Evolutionary conservation across 805 yeast genomes (phyloP).

Genomic region (Pichia manshurica): DNA sequence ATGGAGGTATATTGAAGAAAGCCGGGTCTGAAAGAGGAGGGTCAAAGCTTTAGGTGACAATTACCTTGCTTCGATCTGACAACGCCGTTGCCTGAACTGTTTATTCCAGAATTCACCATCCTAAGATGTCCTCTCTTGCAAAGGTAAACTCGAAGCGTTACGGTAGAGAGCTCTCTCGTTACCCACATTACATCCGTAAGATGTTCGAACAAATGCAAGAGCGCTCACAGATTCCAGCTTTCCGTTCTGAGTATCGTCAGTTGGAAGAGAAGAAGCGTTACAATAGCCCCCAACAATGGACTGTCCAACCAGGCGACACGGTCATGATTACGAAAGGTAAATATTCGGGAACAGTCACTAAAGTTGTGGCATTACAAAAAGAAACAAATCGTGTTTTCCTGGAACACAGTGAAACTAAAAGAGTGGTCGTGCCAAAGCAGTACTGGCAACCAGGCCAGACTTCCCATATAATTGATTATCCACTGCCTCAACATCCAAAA

Average conservation of each 20-base stretch:
- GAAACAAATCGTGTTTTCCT: conserved; percentile 59
- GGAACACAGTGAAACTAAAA: conserved; percentile 61
- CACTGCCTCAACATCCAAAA: conserved; percentile 52
- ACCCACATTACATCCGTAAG: conserved; percentile 25
- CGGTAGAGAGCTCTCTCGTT: conserved; percentile 27
- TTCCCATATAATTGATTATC: conserved; percentile 66
- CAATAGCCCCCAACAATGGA: conserved; percentile 49
- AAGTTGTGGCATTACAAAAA: conserved; percentile 53
- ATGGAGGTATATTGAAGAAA: too few species aligned
- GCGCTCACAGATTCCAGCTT: conserved; percentile 30
- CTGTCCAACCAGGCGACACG: conserved; percentile 67
- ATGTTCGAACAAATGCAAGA: conserved; percentile 27
- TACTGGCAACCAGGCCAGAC: conserved; percentile 69
- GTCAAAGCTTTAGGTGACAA: too few species aligned
- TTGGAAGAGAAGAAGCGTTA: conserved; percentile 30
- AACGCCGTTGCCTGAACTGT: too few species aligned
- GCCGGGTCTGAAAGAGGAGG: too few species aligned
- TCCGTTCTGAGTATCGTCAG: conserved; percentile 22
- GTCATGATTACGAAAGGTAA: conserved; percentile 69
- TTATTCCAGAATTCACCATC: background rate
- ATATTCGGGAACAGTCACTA: conserved; percentile 68
- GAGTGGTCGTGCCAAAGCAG: conserved; percentile 62
- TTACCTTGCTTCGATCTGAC: too few species aligned
- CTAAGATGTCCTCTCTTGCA: conserved; percentile 9
- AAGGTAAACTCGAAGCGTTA: conserved; percentile 24